These are phyloP conservation scores for Aspergillus ostianus DNA, from an alignment of 495 filamentous ascomycete species.

Conservation along the genomic window DNA sequence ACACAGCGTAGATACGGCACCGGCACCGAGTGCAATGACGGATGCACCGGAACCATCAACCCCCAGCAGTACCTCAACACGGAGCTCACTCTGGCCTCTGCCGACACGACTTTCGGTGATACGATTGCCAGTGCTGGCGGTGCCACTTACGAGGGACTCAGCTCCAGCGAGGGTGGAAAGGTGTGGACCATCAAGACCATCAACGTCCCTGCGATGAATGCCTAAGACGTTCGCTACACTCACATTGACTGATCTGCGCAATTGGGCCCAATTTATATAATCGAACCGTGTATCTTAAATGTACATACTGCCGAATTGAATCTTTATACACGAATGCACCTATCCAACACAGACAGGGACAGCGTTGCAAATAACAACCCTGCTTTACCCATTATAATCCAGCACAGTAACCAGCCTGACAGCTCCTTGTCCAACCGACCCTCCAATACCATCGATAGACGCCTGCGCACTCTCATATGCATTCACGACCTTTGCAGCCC, in stretches of 20 bases:
- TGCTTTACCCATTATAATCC: conserved; percentile 28
- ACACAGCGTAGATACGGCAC: conserved; percentile 29
- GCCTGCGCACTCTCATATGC: conserved; percentile 33
- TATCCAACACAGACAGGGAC: not conserved
- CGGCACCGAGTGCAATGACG: conserved; percentile 34
- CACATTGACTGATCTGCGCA: conserved; percentile 1
- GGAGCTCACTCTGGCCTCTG: conserved; percentile 30
- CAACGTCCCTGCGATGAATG: conserved; percentile 31
- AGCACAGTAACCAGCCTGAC: conserved; percentile 30
- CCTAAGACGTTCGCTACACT: not conserved
- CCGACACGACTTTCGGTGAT: conserved; percentile 33
- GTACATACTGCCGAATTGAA: not conserved
- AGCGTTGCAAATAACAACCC: no score
- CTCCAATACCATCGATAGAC: conserved; percentile 37
- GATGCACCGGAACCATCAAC: conserved; percentile 35
- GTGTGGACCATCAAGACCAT: conserved; percentile 36
- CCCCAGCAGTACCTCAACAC: conserved; percentile 37
- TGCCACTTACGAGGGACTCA: conserved; percentile 30
- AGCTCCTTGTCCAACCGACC: conserved; percentile 28
- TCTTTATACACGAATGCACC: conserved; percentile 1
- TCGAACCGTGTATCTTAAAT: not conserved
- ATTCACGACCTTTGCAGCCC: conserved; percentile 28
- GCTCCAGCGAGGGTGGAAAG: conserved; percentile 31
- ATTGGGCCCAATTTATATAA: not conserved
- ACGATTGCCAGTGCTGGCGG: conserved; percentile 31